Evolutionary conservation across 148 eudicot species (phyloP).

Genomic region (Dysphania ambrosioides): DNA sequence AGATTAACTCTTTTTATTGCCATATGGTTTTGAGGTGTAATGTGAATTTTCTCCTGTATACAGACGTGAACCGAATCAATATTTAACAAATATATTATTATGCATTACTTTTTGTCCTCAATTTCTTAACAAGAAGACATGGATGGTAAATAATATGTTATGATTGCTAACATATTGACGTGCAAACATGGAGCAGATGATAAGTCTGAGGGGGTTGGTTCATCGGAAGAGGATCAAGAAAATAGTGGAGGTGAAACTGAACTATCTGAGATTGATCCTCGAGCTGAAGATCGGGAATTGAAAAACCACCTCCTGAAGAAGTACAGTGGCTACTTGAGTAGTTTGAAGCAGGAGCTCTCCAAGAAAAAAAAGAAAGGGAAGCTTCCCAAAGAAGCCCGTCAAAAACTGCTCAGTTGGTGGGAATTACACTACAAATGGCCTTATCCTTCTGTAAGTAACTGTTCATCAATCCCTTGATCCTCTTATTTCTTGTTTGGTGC

Average conservation of each 20-base stretch:
- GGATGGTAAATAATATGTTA: too few relatives aligned
- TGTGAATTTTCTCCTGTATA: too few relatives aligned
- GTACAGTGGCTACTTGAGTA: slow-evolving; percentile 87
- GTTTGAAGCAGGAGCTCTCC: slow-evolving; percentile 87
- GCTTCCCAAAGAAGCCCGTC: slow-evolving; percentile 67
- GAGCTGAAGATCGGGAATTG: slow-evolving; percentile 88
- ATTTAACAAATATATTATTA: too few relatives aligned
- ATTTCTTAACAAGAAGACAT: too few relatives aligned
- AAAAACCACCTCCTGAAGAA: slow-evolving; percentile 81
- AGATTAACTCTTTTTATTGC: too few relatives aligned
- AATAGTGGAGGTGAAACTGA: slow-evolving; percentile 88
- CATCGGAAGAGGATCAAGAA: slow-evolving; percentile 88
- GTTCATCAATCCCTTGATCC: not conserved
- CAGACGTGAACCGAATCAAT: too few relatives aligned
- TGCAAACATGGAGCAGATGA: slow-evolving; percentile 41
- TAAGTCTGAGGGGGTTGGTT: slow-evolving; percentile 69
- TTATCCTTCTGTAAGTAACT: slow-evolving; percentile 62
- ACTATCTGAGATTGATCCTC: slow-evolving; percentile 74
- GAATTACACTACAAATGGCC: slow-evolving; percentile 80
- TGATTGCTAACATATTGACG: not conserved
- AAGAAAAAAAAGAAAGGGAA: slow-evolving; percentile 82
- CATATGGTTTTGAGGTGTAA: too few relatives aligned
- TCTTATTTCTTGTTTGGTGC: too few relatives aligned
- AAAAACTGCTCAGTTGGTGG: slow-evolving; percentile 71
- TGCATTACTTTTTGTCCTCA: too few relatives aligned